phyloP scores from a whole-genome alignment of 1,284 basidiomycete species.

The Heterobasidion parviporum region DNA sequence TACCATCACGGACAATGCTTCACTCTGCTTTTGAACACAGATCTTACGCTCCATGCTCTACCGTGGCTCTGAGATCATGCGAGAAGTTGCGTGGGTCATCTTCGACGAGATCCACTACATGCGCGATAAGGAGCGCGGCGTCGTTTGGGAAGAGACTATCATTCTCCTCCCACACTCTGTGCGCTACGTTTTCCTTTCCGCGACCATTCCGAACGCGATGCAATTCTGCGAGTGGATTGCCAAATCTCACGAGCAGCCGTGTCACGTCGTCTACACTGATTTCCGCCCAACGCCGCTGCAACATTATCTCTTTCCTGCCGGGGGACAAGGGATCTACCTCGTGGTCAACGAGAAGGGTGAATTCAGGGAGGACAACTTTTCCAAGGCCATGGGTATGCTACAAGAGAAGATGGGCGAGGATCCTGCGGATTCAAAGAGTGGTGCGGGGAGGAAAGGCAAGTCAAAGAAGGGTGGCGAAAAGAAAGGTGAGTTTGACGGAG shows the following conservation, averaged over 20 bases:
- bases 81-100: conserved; percentile 99
- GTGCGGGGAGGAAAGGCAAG: conserved; percentile 85
- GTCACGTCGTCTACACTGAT: conserved; percentile 99
- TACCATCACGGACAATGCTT: not conserved
- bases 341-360: conserved; percentile 98
- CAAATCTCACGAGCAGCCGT: conserved; percentile 95
- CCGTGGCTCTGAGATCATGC: conserved; percentile 97
- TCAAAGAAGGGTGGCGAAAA: conserved; percentile 86
- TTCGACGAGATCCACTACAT: conserved; percentile 99
- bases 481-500: conserved; percentile 52
- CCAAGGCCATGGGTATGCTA: conserved; percentile 94
- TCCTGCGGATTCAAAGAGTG: conserved; percentile 75
- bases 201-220: conserved; percentile 99
- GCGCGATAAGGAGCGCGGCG: conserved; percentile 92
- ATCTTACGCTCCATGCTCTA: conserved; percentile 99
- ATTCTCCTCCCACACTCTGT: conserved; percentile 95
- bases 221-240: conserved; percentile 99
- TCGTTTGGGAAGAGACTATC: conserved; percentile 91
- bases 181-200: conserved; percentile 98
- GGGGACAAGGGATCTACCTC: conserved; percentile 94
- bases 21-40: conserved; percentile 30
- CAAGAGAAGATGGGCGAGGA: conserved; percentile 86
- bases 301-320: conserved; percentile 96
- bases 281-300: conserved; percentile 97
- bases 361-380: conserved; percentile 96